A percentile compares a stretch with the other conserved stretches of the same genome.
Conservation (phyloP, 805 yeast genomes). For the Metschnikowia hibisci region DNA sequence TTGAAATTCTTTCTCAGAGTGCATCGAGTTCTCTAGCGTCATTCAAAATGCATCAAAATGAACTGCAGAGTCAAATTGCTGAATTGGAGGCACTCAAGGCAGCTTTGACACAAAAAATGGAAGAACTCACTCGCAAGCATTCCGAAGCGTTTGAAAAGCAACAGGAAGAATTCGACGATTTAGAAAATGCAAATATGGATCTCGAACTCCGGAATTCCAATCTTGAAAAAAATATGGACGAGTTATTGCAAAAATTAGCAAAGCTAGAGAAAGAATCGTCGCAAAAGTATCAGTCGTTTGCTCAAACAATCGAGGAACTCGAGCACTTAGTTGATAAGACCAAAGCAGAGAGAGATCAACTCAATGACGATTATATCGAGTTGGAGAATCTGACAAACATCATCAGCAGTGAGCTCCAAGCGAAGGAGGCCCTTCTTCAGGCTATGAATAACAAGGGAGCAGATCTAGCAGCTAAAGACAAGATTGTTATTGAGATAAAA, state of each 20-base stretch:
- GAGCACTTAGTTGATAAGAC: slow-evolving; percentile 7
- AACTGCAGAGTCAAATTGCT: slow-evolving; percentile 13
- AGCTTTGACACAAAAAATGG: slow-evolving; percentile 19
- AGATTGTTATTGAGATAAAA: slow-evolving; percentile 17
- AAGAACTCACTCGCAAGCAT: slow-evolving; percentile 21
- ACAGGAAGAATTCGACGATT: slow-evolving; percentile 17
- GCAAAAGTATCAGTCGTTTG: slow-evolving; percentile 8
- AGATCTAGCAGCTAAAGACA: slow-evolving; percentile 18
- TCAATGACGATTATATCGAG: slow-evolving; percentile 12
- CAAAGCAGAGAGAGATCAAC: slow-evolving; percentile 9
- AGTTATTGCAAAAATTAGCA: slow-evolving; percentile 11
- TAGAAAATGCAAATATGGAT: slow-evolving; percentile 17
- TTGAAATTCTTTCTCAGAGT: slow-evolving; percentile 14
- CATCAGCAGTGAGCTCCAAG: slow-evolving; percentile 17
- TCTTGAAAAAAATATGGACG: slow-evolving; percentile 14
- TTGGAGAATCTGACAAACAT: slow-evolving; percentile 16
- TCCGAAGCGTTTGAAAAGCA: slow-evolving; percentile 21
- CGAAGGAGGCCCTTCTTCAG: slow-evolving; percentile 17
- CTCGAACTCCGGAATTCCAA: slow-evolving; percentile 13
- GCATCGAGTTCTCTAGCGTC: slow-evolving; percentile 11
- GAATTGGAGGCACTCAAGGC: slow-evolving; percentile 23
- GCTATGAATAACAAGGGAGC: slow-evolving; percentile 18
- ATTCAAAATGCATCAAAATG: slow-evolving; percentile 9
- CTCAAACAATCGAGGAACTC: slow-evolving; percentile 8
- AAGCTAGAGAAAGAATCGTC: slow-evolving; percentile 9